Evolutionary conservation across 208 protist species (phyloP), one percentile per base, ranked within the genome.

Genomic region (Leishmania braziliensis): DNA sequence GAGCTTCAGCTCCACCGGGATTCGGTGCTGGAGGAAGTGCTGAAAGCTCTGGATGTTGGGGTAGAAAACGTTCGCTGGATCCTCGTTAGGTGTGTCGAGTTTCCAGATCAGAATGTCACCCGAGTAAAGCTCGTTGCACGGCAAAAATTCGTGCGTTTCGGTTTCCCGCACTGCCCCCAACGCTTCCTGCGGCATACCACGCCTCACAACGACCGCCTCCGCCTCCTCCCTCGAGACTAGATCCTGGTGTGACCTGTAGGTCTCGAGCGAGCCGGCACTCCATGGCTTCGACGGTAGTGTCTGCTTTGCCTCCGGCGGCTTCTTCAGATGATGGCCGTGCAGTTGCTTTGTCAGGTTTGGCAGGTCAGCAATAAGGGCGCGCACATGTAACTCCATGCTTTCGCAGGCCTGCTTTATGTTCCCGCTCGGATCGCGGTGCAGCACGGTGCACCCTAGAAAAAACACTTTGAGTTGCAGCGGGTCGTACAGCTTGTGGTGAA

Each of bases 401-500:
- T 94, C 81, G 39, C 94, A n/a, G 26, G 86, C 81, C 50, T 81
- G 56, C 36, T 71, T 65, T 48, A 84, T 74, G 56, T 85, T 65
- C 46, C 81, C 79, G n/a, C 80, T 65, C 62, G 81, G 84, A 77
- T 84, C 81, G 29, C 88, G 87, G 20, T 76, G 82, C 48, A 97
- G 75, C 23, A 96, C 88, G 14, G 92, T 96, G 72, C 88, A 90
- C 16, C 94, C 92, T 29, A 97, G 82, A 82, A 92, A 89, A n/a
- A 88, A 26, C 33, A 97, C 84, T 75, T 90, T 91, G 51, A 97
- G 84, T 75, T 93, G 89, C 54, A 95, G 75, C 20, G 92, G 94
- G 75, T 95, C 91, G 82, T 96, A 97, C 39, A 97, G 77, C 83
- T 95, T 97, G 80, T 97, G 94, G 76, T 95, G 94, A 80, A 93